phyloP scores from a whole-genome alignment of 257 asterid species.

The Solanum habrochaites region DNA sequence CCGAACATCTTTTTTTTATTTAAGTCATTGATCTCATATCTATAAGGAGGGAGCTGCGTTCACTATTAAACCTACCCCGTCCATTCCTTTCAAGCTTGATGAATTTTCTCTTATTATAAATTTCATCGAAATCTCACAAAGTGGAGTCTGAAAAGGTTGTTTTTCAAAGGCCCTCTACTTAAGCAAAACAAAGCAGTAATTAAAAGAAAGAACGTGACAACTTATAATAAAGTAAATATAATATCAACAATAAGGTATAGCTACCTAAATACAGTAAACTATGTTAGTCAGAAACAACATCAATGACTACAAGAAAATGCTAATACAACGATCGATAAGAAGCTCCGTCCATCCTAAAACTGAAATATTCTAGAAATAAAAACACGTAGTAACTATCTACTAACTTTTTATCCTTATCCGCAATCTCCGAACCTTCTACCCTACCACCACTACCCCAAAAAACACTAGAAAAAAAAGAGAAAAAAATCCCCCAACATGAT shows the following conservation, averaged over 20 bases:
- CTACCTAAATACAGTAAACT: not conserved
- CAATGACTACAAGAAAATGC: not conserved
- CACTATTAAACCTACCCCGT: too few species aligned
- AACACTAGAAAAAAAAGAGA: not conserved
- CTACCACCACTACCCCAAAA: not conserved
- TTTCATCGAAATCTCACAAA: too few species aligned
- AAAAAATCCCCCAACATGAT: not conserved
- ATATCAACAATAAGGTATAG: not conserved
- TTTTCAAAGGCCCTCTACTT: not conserved
- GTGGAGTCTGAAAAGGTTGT: too few species aligned
- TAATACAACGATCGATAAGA: not conserved
- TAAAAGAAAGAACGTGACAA: too few species aligned
- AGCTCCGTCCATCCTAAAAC: not conserved
- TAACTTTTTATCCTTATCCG: too few species aligned
- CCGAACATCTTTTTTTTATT: too few species aligned
- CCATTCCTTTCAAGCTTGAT: not conserved
- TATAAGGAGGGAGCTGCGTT: too few species aligned
- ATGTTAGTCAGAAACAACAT: not conserved
- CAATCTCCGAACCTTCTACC: not conserved
- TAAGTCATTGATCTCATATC: too few species aligned
- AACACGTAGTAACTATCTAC: not conserved
- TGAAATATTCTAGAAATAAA: too few species aligned
- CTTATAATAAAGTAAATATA: too few species aligned
- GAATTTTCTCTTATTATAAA: not conserved
- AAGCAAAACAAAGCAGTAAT: too few species aligned